Evolutionary conservation across 257 asterid species (phyloP).

Genomic region (Salvia rosmarinus): DNA sequence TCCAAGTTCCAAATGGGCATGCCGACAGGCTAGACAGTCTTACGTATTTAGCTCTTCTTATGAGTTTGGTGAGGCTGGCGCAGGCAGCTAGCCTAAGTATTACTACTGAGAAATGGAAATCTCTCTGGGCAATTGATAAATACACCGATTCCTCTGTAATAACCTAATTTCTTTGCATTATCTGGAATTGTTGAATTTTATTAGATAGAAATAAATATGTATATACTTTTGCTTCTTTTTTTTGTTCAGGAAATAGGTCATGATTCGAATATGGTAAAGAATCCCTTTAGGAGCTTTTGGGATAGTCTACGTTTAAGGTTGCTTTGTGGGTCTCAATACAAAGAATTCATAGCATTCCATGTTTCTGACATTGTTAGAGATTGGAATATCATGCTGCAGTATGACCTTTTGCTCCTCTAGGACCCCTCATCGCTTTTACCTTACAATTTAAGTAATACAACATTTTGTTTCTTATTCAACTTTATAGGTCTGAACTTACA

Average conservation of each 20-base stretch:
- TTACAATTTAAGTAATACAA: background rate
- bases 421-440: background rate
- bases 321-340: background rate
- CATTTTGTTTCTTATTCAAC: background rate
- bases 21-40: background rate
- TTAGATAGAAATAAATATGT: background rate
- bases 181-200: background rate
- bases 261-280: background rate
- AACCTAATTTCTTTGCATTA: constrained; percentile 12
- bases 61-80: background rate
- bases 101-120: constrained; percentile 16
- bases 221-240: background rate
- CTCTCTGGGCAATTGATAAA: constrained; percentile 7
- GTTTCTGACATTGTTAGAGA: background rate
- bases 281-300: background rate
- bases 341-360: background rate
- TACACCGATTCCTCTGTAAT: constrained; percentile 1
- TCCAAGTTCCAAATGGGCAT: background rate
- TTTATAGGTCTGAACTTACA: background rate
- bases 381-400: background rate
- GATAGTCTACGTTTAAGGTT: background rate
- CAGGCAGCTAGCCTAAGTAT: background rate
- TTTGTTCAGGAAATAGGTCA: background rate
- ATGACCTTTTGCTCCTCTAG: background rate
- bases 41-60: background rate